phyloP scores from a whole-genome alignment of 2,329 filamentous ascomycete species.

The Fusarium nanum region DNA sequence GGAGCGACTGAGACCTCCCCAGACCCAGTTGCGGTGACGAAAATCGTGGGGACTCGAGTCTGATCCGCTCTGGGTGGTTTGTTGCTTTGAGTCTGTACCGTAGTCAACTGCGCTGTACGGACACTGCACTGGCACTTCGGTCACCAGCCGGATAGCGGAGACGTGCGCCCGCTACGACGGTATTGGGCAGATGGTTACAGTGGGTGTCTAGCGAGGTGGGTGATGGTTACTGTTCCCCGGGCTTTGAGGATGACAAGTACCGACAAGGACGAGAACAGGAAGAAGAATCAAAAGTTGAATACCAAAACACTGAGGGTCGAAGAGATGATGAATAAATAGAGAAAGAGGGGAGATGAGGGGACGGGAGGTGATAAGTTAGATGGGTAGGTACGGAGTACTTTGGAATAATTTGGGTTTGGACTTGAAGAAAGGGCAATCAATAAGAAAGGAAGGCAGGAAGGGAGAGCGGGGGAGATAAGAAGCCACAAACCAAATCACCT shows the following conservation, averaged over 20 bases:
- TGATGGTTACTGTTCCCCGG: constrained; percentile 14
- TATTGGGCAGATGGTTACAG: constrained; percentile 32
- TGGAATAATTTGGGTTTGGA: constrained; percentile 12
- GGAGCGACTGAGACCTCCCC: constrained; percentile 33
- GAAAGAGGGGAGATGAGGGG: constrained; percentile 6
- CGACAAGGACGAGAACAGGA: background rate
- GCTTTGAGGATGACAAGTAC: constrained; percentile 8
- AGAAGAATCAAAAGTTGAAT: constrained; percentile 1
- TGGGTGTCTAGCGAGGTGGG: constrained; percentile 22
- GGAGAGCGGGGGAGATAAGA: constrained; percentile 39
- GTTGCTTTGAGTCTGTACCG: background rate
- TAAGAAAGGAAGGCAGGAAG: constrained; percentile 5
- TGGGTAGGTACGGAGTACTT: background rate
- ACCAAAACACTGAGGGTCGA: background rate
- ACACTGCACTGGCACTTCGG: constrained; percentile 34
- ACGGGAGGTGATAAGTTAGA: background rate
- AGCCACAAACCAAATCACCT: constrained; percentile 23
- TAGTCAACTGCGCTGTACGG: background rate
- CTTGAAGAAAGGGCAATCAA: constrained; percentile 19
- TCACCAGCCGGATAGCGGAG: constrained; percentile 40
- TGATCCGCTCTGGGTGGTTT: constrained; percentile 16
- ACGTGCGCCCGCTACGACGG: constrained; percentile 31
- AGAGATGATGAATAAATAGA: constrained; percentile 3
- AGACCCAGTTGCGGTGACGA: constrained; percentile 46
- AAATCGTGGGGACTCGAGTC: constrained; percentile 42